phyloP scores from a whole-genome alignment of 306 rosid genomes.

The Oxytropis ochrocephala region DNA sequence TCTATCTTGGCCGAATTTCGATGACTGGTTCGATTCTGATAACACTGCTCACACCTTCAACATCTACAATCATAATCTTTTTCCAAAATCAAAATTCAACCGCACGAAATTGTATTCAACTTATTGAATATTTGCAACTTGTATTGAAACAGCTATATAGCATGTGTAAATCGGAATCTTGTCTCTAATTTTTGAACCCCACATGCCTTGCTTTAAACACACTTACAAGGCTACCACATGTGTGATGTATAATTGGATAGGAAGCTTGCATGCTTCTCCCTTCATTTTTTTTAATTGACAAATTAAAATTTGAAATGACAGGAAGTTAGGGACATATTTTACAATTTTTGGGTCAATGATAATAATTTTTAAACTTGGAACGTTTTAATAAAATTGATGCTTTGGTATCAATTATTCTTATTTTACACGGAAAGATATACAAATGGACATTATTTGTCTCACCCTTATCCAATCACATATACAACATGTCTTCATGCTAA shows the following conservation, averaged over 20 bases:
- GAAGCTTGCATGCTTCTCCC: background rate
- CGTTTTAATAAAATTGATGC: background rate
- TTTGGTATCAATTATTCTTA: conserved; percentile 22
- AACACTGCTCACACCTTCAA: too few species aligned
- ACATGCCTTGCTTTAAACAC: conserved; percentile 19
- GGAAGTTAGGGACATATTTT: background rate
- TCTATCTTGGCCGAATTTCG: too few species aligned
- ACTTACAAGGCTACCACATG: conserved; percentile 21
- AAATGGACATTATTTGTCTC: background rate
- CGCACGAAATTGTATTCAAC: background rate
- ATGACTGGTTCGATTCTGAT: too few species aligned
- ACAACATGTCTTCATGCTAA: background rate
- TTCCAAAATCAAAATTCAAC: background rate
- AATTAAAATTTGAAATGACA: background rate
- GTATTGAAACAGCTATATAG: conserved; percentile 9
- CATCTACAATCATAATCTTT: background rate
- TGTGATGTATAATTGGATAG: background rate
- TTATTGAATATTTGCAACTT: background rate
- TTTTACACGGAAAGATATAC: background rate
- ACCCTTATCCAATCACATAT: conserved; percentile 24
- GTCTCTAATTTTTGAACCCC: background rate
- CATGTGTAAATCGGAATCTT: conserved; percentile 30
- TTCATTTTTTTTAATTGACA: background rate
- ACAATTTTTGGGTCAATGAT: conserved; percentile 22
- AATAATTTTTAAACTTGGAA: background rate